These are phyloP conservation scores for Trichoderma harzianum DNA, from an alignment of 2,329 filamentous ascomycete species.

Conservation along the genomic window DNA sequence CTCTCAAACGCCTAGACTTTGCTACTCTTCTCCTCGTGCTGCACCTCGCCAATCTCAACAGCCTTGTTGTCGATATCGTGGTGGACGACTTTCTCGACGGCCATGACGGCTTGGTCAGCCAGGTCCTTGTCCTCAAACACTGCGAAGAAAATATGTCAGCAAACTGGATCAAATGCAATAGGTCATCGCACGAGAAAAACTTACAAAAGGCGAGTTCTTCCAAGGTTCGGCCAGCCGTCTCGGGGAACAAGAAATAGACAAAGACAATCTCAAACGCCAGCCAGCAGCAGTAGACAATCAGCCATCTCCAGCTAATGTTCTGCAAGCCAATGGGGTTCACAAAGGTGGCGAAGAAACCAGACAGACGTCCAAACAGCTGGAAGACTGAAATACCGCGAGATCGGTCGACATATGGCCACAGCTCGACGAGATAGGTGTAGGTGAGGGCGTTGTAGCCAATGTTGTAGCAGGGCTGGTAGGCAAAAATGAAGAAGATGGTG, in stretches of 20 bases:
- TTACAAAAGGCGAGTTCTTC: neutral
- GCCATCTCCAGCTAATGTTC: constrained; percentile 7
- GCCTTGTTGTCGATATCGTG: neutral
- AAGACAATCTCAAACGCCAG: neutral
- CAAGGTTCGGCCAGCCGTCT: constrained; percentile 3
- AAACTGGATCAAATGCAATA: neutral
- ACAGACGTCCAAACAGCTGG: neutral
- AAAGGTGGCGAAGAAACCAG: constrained; percentile 1
- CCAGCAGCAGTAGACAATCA: constrained; percentile 8
- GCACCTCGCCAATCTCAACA: neutral
- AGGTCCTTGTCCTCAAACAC: neutral
- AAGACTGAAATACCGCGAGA: neutral
- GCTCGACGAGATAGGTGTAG: neutral
- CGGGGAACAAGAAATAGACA: constrained; percentile 1
- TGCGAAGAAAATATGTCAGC: neutral
- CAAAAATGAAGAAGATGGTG: constrained; percentile 3
- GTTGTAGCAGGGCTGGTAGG: constrained; percentile 3
- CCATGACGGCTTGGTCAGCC: neutral
- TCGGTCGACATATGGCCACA: neutral
- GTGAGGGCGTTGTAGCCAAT: constrained; percentile 5
- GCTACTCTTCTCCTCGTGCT: neutral
- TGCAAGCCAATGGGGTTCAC: neutral
- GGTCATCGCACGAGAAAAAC: neutral
- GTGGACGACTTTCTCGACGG: constrained; percentile 1
- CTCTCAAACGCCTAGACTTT: neutral